Evolutionary conservation across 768 basidiomycete species (phyloP), one percentile per base, ranked within the genome.

Genomic region (Cystofilobasidium macerans): DNA sequence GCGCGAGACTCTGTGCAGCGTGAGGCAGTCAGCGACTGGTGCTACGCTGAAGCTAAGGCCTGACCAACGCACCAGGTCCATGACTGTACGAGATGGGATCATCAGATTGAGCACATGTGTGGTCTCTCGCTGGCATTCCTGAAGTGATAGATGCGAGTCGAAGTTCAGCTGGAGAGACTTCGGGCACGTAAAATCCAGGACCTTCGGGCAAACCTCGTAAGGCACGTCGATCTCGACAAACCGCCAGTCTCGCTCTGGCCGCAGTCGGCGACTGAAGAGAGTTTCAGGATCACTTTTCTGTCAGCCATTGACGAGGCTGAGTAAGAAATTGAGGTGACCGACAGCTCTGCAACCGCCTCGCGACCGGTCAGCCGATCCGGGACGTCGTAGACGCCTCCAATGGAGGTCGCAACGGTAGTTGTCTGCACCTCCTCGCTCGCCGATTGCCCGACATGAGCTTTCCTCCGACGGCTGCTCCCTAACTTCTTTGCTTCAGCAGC

Each of bases 341-440:
- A 57, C 38, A 99, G 79, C 73, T 97, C 93, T 65, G 85, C 82
- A 1, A 89, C 72, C 69, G 89, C 88, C 70, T 83, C 79, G 22
- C 86, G 77, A 0, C 93, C 94, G 6, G 88, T 88, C 54, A 85
- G 71, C 54, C 95, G 81, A 76, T 99, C 95, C 9, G 95, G 95
- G 2, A 95, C 94, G 72, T 83, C 80, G 73, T 91, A 97, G 0
- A 70, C 20, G 77, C 73, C 24, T n/a, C n/a, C n/a, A n/a, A n/a
- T n/a, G n/a, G n/a, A n/a, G 68, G 67, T 57, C 24, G 45, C 30
- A 33, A 32, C n/a, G n/a, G n/a, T n/a, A n/a, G n/a, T n/a, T n/a
- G n/a, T n/a, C n/a, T n/a, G n/a, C n/a, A n/a, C n/a, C n/a, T n/a
- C n/a, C n/a, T n/a, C n/a, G n/a, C n/a, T n/a, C n/a, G n/a, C n/a